Evolutionary conservation across 768 basidiomycete species (phyloP).

Genomic region (Krasilnikovozyma curviuscula): DNA sequence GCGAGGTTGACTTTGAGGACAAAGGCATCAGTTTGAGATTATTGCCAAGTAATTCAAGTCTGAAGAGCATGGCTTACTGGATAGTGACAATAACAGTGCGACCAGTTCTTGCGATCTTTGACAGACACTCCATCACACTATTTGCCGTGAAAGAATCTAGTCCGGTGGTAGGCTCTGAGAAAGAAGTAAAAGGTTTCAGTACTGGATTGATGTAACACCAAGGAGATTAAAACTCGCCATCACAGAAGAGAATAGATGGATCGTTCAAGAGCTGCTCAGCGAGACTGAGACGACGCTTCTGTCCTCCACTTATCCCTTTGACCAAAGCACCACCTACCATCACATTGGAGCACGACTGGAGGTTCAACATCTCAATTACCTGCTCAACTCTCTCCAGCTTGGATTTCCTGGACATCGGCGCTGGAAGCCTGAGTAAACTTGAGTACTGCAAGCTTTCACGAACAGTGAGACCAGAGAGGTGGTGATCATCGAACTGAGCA

Average conservation of each 20-base stretch:
- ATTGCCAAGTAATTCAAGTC: too few species aligned
- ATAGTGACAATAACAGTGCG: slow-evolving; percentile 32
- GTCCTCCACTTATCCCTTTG: slow-evolving; percentile 31
- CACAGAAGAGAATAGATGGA: slow-evolving; percentile 29
- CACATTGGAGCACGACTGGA: slow-evolving; percentile 33
- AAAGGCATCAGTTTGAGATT: too few species aligned
- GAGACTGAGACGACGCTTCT: slow-evolving; percentile 32
- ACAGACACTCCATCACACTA: too few species aligned
- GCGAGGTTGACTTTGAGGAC: too few species aligned
- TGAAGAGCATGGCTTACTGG: too few species aligned
- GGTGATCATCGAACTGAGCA: slow-evolving; percentile 30
- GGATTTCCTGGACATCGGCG: slow-evolving; percentile 21
- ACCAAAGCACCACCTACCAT: slow-evolving; percentile 31
- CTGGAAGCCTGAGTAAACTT: slow-evolving; percentile 28
- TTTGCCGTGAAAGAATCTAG: slow-evolving; percentile 33
- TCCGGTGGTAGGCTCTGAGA: slow-evolving; percentile 28
- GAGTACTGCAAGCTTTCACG: slow-evolving; percentile 29
- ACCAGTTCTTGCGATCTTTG: slow-evolving; percentile 29
- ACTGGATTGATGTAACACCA: too few species aligned
- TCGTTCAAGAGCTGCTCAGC: slow-evolving; percentile 32
- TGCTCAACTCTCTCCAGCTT: too few species aligned
- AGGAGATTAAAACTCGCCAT: too few species aligned
- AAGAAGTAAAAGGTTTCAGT: too few species aligned
- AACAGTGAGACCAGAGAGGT: slow-evolving; percentile 22
- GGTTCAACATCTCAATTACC: slow-evolving; percentile 34